Base-by-base conservation (phyloP, 768 basidiomycete genomes). In the Infundibulicybe gibba region DNA sequence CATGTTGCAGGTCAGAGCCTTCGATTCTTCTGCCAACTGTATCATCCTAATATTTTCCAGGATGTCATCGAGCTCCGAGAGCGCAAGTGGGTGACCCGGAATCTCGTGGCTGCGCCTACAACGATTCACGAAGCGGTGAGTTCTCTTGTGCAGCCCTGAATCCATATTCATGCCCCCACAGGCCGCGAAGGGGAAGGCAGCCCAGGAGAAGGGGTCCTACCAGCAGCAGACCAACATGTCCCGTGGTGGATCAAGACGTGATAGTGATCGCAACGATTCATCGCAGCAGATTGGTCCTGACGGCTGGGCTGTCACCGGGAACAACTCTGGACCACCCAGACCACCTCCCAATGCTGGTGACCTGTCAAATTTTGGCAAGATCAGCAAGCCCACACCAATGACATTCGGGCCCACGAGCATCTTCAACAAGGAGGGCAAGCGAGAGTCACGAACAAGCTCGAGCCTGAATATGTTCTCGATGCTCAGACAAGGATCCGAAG, bases 61-160 rank as follows among this genome's bases (percentile, higher is more conserved):
- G 95, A 97, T 68, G 75, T 97, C 43, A 79, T 94, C 47, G 95
- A 97, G 60, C 74, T 94, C 38, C 87, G 94, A 43, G 79, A 81
- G 21, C 83, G 85, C 45, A 85, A 80, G 61, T 98, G 94, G 95
- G 61, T 83, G 34, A 67, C 76, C 38, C 81, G 92, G 43, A 83
- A 84, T 57, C 69, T 69, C 40, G 76, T 85, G 21, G 82, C 84
- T 43, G 91, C 87, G 10, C 94, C 94, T 5, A 75, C 87, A 25
- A 97, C 93, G 3, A 82, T 97, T 30, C 94, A 94, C 57, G 85
- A 90, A 65, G 76, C 77, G 44, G 93, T 93, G 67, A 53, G 87
- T 76, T 25, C 44, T 52, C 32, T 14, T 48, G 17, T 5, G 32
- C 38, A 17, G 6, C n/a, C n/a, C n/a, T n/a, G n/a, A n/a, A 16